A percentile compares a stretch with the other conserved stretches of the same genome.
Conservation (phyloP, 495 filamentous ascomycete species). For the Talaromyces nanjingensis region DNA sequence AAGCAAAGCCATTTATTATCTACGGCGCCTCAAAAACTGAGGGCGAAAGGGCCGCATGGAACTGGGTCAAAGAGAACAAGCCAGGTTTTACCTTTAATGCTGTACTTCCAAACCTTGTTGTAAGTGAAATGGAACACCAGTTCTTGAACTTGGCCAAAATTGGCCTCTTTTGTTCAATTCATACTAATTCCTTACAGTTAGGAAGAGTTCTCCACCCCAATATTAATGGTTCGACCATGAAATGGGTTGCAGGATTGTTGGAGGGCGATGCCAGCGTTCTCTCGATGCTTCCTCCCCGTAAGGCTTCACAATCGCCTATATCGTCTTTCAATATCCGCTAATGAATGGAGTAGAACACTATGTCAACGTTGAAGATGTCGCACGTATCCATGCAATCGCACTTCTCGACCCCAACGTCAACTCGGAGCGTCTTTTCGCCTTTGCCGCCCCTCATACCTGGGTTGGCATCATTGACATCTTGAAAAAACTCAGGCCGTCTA, state of each 20-base stretch:
- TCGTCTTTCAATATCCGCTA: not conserved
- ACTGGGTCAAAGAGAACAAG: slow-evolving; percentile 40
- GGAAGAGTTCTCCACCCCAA: slow-evolving; percentile 25
- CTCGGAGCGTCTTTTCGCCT: slow-evolving; percentile 42
- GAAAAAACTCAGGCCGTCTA: slow-evolving; percentile 14
- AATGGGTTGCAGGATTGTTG: slow-evolving; percentile 20
- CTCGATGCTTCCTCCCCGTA: slow-evolving; percentile 5
- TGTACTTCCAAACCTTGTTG: slow-evolving; percentile 37
- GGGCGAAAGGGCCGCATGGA: slow-evolving; percentile 46
- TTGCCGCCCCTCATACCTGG: slow-evolving; percentile 29
- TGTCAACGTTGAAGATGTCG: slow-evolving; percentile 44
- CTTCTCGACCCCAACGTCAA: slow-evolving; percentile 32
- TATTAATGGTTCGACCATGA: slow-evolving; percentile 19
- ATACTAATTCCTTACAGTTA: not conserved
- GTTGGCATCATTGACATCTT: slow-evolving; percentile 21
- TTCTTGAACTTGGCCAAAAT: not conserved
- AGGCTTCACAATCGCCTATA: not conserved
- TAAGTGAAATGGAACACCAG: slow-evolving; percentile 1
- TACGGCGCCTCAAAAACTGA: slow-evolving; percentile 47
- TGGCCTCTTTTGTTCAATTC: not conserved
- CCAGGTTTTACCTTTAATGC: slow-evolving; percentile 41
- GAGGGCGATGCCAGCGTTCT: slow-evolving; percentile 13
- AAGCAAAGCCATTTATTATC: slow-evolving; percentile 22
- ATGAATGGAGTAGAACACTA: slow-evolving; percentile 23
- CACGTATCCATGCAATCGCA: slow-evolving; percentile 38